Percentiles rank a stretch among this genome's conserved stretches.
These are phyloP conservation scores for Fraxinus ornus DNA, from an alignment of 305 asterid genomes.

Conservation along the genomic window DNA sequence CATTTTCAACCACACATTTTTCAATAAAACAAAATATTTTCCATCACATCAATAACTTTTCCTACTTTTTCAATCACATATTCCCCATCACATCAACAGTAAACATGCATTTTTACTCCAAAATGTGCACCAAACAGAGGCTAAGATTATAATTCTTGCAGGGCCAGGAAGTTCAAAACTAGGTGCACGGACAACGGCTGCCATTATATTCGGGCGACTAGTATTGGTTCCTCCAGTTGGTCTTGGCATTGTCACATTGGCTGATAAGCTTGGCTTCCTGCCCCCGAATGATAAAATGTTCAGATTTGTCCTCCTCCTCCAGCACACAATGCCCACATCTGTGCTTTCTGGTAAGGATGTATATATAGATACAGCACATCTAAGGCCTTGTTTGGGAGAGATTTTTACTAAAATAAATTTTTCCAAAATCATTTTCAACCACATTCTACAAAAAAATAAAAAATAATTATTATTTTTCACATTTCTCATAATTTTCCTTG, in stretches of 20 bases:
- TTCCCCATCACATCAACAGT: no score
- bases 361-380: not conserved
- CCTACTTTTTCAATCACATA: no score
- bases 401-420: not conserved
- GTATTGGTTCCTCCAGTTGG: constrained; percentile 87
- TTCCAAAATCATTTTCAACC: not conserved
- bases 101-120: no score
- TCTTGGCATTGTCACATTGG: constrained; percentile 75
- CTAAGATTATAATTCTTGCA: constrained; percentile 30
- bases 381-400: not conserved
- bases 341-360: constrained; percentile 74
- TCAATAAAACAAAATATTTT: no score
- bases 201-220: constrained; percentile 80
- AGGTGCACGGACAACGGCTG: constrained; percentile 81
- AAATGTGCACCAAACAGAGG: no score
- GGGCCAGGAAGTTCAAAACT: constrained; percentile 91
- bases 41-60: no score
- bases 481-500: not conserved
- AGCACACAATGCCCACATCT: constrained; percentile 98
- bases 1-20: no score
- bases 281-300: constrained; percentile 95
- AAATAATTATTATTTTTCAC: no score
- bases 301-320: constrained; percentile 90
- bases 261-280: constrained; percentile 81
- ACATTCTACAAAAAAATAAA: not conserved